Evolutionary conservation across 208 protist species (phyloP).

Genomic region (Crithidia brevicula): DNA sequence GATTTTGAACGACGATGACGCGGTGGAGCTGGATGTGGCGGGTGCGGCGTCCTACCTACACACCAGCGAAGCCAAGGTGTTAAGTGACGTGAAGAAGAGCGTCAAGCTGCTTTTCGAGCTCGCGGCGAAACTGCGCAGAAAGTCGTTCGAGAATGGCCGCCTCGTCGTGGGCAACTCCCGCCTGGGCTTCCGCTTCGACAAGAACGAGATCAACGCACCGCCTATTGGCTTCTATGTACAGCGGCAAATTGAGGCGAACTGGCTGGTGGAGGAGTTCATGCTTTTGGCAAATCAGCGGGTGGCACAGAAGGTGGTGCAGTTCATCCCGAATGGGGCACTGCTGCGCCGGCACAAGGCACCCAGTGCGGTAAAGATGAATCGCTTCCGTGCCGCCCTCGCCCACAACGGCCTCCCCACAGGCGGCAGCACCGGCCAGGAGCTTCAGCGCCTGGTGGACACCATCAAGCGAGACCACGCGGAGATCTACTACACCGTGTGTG

Average conservation of each 20-base stretch:
- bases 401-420: conserved; percentile 38
- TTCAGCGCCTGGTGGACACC: conserved; percentile 55
- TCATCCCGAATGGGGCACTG: conserved; percentile 78
- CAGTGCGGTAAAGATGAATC: conserved; percentile 37
- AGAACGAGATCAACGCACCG: conserved; percentile 34
- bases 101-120: conserved; percentile 68
- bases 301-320: conserved; percentile 87
- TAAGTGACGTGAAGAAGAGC: conserved; percentile 42
- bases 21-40: conserved; percentile 37
- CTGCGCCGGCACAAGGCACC: conserved; percentile 83
- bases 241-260: conserved; percentile 78
- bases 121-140: conserved; percentile 51
- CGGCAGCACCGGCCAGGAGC: conserved; percentile 46
- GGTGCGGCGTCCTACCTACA: conserved; percentile 27
- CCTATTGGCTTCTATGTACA: conserved; percentile 61
- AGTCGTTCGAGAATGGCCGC: conserved; percentile 59
- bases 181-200: conserved; percentile 63
- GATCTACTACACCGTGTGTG: conserved; percentile 54
- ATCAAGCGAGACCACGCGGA: conserved; percentile 18
- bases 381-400: conserved; percentile 34
- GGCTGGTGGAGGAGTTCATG: conserved; percentile 95
- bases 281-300: conserved; percentile 89
- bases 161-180: conserved; percentile 61
- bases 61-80: conserved; percentile 15
- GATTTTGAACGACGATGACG: conserved; percentile 66